Conservation (phyloP, 345 rosid species). For the Lepidium aucheri region DNA sequence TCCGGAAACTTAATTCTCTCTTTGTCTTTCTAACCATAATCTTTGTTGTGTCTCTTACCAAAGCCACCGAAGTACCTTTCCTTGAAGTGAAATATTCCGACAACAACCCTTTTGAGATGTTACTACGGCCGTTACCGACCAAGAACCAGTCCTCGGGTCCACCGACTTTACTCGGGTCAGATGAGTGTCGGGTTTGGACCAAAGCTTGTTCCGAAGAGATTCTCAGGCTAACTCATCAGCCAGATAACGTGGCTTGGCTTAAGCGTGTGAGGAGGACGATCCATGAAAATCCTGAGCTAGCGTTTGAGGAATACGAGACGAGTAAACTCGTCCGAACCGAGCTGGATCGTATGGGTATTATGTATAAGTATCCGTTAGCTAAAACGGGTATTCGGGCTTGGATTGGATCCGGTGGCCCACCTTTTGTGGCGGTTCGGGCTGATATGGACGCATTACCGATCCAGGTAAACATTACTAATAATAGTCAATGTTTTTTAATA, state of each 20-base stretch:
- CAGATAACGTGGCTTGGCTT: slow-evolving; percentile 51
- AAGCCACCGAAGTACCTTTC: slow-evolving; percentile 13
- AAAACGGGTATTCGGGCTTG: slow-evolving; percentile 71
- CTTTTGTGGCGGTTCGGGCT: slow-evolving; percentile 67
- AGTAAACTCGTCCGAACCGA: slow-evolving; percentile 50
- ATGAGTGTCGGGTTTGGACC: slow-evolving; percentile 21
- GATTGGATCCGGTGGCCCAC: slow-evolving; percentile 68
- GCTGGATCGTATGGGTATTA: slow-evolving; percentile 47
- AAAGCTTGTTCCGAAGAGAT: slow-evolving; percentile 17
- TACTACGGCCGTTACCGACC: not conserved
- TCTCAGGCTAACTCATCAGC: slow-evolving; percentile 29
- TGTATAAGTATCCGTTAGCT: slow-evolving; percentile 49
- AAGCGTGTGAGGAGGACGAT: slow-evolving; percentile 52
- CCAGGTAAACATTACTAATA: slow-evolving; percentile 33
- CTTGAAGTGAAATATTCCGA: slow-evolving; percentile 7
- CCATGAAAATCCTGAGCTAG: slow-evolving; percentile 74
- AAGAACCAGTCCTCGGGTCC: slow-evolving; percentile 16
- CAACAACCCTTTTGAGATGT: not conserved
- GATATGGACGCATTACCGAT: slow-evolving; percentile 87
- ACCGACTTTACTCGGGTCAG: not conserved
- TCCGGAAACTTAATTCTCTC: slow-evolving; percentile 12
- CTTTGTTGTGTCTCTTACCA: not conserved
- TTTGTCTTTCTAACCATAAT: not conserved
- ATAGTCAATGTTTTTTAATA: not conserved
- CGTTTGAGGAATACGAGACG: slow-evolving; percentile 59